Conservation (phyloP, 768 basidiomycete species). For the Agrocybe chaxingu region DNA sequence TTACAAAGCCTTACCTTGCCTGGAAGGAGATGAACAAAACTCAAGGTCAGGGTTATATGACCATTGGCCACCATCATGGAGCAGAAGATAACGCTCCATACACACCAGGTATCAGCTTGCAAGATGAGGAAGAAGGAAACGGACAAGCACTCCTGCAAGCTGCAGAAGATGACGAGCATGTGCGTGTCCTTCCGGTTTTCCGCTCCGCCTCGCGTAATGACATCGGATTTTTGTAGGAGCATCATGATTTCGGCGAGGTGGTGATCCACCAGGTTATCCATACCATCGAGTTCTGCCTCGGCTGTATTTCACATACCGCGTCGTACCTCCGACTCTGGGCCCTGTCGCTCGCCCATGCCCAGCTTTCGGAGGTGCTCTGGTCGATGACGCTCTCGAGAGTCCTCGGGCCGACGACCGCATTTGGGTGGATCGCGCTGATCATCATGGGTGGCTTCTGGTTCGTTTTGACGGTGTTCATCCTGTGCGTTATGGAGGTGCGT, state of each 20-base stretch:
- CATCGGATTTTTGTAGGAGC: conserved; percentile 43
- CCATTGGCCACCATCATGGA: conserved; percentile 53
- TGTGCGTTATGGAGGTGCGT: conserved; percentile 95
- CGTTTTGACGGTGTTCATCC: conserved; percentile 63
- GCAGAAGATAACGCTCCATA: conserved; percentile 52
- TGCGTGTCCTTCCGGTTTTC: conserved; percentile 36
- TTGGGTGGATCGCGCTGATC: conserved; percentile 52
- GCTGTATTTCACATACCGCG: conserved; percentile 97
- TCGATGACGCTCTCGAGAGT: conserved; percentile 72
- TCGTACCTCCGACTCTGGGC: conserved; percentile 96
- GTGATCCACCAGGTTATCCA: conserved; percentile 98
- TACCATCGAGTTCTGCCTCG: conserved; percentile 98
- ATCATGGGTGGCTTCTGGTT: conserved; percentile 78
- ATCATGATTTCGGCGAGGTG: conserved; percentile 92
- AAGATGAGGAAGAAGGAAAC: conserved; percentile 80
- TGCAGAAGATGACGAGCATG: conserved; percentile 71
- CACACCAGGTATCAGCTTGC: conserved; percentile 59
- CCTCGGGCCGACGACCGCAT: conserved; percentile 60
- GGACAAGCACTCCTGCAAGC: conserved; percentile 73
- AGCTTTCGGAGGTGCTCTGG: conserved; percentile 94
- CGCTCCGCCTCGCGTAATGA: conserved; percentile 7
- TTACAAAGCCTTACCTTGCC: conserved; percentile 86
- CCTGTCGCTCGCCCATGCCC: conserved; percentile 95
- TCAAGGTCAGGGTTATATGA: conserved; percentile 81
- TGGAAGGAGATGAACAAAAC: conserved; percentile 89